Evolutionary conservation across 176 grass and related monocot genomes (phyloP).

Genomic region (Alopecurus myosuroides): DNA sequence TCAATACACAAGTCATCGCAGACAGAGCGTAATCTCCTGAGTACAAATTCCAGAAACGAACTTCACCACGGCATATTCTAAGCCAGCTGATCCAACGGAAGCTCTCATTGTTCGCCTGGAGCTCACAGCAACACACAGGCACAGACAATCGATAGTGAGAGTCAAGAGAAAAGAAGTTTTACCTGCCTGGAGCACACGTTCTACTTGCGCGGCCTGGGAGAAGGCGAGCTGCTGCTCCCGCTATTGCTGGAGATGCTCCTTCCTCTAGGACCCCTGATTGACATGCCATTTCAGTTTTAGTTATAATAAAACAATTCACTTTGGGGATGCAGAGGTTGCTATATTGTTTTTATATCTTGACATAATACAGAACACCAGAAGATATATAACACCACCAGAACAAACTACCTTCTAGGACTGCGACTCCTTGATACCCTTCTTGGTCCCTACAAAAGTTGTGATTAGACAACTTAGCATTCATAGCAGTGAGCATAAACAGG

Average conservation of each 20-base stretch:
- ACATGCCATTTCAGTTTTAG: neutral
- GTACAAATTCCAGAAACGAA: slow-evolving; percentile 12
- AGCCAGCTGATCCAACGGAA: neutral
- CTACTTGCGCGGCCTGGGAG: slow-evolving; percentile 63
- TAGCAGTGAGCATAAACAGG: neutral
- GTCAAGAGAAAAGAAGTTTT: slow-evolving; percentile 46
- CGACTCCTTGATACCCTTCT: slow-evolving; percentile 86
- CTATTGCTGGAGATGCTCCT: slow-evolving; percentile 78
- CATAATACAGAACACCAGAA: neutral
- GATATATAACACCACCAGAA: neutral
- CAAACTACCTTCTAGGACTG: slow-evolving; percentile 81
- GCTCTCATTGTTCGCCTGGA: slow-evolving; percentile 12
- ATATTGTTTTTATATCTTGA: neutral
- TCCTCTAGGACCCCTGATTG: slow-evolving; percentile 72
- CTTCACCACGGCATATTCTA: slow-evolving; percentile 13
- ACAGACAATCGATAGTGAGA: slow-evolving; percentile 41
- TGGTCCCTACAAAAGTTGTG: slow-evolving; percentile 42
- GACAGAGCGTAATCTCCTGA: neutral
- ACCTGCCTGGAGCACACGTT: slow-evolving; percentile 36
- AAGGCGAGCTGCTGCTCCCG: slow-evolving; percentile 73
- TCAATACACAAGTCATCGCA: neutral
- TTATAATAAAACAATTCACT: neutral
- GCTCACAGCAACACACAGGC: slow-evolving; percentile 51
- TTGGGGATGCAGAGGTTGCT: neutral
- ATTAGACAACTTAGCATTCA: neutral